These are phyloP conservation scores for Acer yangbiense DNA, from an alignment of 345 rosid species.

Conservation along the genomic window DNA sequence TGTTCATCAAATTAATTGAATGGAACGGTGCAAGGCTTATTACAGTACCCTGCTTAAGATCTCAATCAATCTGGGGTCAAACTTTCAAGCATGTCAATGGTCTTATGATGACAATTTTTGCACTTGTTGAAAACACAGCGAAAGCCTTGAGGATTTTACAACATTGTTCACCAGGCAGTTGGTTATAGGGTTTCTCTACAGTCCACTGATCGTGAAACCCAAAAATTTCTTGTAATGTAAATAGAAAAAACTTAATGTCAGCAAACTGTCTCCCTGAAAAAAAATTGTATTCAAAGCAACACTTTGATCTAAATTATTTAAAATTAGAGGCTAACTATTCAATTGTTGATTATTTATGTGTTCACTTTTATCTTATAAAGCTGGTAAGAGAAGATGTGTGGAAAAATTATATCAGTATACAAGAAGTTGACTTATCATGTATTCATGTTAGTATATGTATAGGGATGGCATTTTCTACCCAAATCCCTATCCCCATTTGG, in stretches of 20 bases:
- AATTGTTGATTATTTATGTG: too few relatives aligned
- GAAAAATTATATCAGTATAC: neutral
- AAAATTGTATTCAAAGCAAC: too few relatives aligned
- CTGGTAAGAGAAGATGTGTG: too few relatives aligned
- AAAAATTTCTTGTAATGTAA: neutral
- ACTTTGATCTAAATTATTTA: too few relatives aligned
- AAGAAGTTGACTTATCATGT: neutral
- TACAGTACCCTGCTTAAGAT: neutral
- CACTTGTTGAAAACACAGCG: neutral
- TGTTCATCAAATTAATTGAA: neutral
- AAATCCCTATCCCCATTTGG: too few relatives aligned
- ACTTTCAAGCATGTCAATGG: neutral
- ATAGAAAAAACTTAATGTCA: neutral
- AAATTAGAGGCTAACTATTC: too few relatives aligned
- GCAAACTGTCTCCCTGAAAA: too few relatives aligned
- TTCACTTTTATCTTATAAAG: neutral
- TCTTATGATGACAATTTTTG: neutral
- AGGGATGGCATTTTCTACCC: neutral
- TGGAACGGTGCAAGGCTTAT: neutral
- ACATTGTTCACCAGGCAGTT: neutral
- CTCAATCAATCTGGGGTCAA: neutral
- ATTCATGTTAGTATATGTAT: neutral
- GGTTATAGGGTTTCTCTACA: neutral
- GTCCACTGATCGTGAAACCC: neutral
- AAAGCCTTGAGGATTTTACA: neutral